These are phyloP conservation scores for Barbatosphaeria neglecta DNA, from an alignment of 495 filamentous ascomycete species.

Conservation along the genomic window DNA sequence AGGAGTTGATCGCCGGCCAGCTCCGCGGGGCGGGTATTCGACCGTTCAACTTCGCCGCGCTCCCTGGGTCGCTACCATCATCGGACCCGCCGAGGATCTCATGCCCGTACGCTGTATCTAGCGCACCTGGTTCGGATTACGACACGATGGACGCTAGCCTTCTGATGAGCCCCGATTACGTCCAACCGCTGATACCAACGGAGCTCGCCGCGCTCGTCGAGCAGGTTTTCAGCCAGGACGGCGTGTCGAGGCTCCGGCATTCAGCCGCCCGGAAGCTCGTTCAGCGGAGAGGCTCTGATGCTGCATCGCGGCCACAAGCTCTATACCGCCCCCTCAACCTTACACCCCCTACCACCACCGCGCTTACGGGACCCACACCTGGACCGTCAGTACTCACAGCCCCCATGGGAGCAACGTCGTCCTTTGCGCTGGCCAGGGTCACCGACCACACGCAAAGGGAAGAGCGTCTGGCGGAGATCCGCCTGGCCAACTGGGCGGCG, in stretches of 20 bases:
- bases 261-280: conserved; percentile 77
- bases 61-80: not conserved
- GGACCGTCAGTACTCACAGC: conserved; percentile 5
- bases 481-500: conserved; percentile 79
- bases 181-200: conserved; percentile 69
- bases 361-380: conserved; percentile 11
- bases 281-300: conserved; percentile 39
- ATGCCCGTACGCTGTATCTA: conserved; percentile 71
- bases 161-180: conserved; percentile 88
- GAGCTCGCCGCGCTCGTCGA: conserved; percentile 63
- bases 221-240: conserved; percentile 67
- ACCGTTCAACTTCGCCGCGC: conserved; percentile 54
- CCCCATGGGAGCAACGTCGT: conserved; percentile 30
- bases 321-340: conserved; percentile 14
- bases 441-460: conserved; percentile 61
- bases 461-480: conserved; percentile 64
- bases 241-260: conserved; percentile 77
- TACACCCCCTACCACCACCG: conserved; percentile 6
- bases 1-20: conserved; percentile 47
- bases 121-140: conserved; percentile 58
- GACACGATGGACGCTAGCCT: conserved; percentile 93
- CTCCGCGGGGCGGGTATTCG: conserved; percentile 50
- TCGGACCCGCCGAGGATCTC: conserved; percentile 16
- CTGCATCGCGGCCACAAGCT: not conserved
- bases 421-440: conserved; percentile 59